Conservation (phyloP, 1,284 basidiomycete genomes). For the Melampsora larici-populina region DNA sequence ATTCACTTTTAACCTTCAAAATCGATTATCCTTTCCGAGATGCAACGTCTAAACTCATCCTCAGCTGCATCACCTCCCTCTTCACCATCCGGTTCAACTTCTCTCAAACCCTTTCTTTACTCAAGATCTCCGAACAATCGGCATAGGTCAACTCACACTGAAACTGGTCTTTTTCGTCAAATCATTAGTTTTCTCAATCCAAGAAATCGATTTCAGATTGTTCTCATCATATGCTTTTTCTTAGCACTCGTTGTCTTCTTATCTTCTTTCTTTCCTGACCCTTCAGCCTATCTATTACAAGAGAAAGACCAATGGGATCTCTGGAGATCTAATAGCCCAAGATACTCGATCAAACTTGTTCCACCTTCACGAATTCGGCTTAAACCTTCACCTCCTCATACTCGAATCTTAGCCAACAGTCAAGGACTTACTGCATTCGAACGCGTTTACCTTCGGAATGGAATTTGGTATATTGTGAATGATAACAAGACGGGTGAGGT, state of each 20-base stretch:
- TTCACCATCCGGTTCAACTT: background rate
- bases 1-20: too few species aligned
- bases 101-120: background rate
- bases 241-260: background rate
- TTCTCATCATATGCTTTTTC: background rate
- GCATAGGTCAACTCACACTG: background rate
- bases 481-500: slow-evolving; percentile 5
- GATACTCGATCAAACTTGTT: background rate
- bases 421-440: slow-evolving; percentile 77
- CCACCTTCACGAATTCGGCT: background rate
- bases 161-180: background rate
- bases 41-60: background rate
- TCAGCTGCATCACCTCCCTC: background rate
- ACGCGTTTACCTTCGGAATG: slow-evolving; percentile 60
- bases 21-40: too few species aligned
- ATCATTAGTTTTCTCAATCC: background rate
- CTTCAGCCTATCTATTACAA: background rate
- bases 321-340: background rate
- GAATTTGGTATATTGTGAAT: slow-evolving; percentile 57
- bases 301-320: background rate
- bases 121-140: background rate
- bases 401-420: slow-evolving; percentile 59
- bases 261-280: slow-evolving; percentile 2
- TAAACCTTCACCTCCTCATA: background rate
- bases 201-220: background rate